Conservation (phyloP, 2,329 filamentous ascomycete genomes). For the Alternaria sp. region DNA sequence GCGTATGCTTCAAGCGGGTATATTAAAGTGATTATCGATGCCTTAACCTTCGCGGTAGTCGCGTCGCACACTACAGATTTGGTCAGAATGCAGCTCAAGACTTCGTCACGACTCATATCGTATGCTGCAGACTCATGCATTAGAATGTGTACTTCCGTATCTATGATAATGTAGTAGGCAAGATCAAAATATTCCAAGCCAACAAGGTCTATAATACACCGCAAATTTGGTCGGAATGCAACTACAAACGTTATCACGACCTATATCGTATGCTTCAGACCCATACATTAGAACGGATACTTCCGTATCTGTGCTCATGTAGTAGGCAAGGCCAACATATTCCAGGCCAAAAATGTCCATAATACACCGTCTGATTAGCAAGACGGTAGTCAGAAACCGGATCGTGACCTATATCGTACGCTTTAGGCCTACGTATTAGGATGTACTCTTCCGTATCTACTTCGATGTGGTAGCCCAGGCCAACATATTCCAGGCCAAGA, state of each 20-base stretch:
- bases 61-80: background rate
- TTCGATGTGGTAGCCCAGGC: background rate
- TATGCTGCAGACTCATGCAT: background rate
- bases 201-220: background rate
- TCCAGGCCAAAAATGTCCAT: background rate
- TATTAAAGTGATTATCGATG: background rate
- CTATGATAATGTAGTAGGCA: background rate
- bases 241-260: background rate
- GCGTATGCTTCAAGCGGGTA: background rate
- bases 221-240: background rate
- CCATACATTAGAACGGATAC: background rate
- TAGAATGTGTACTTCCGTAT: background rate
- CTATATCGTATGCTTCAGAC: background rate
- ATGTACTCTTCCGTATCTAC: background rate
- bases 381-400: background rate
- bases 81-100: background rate
- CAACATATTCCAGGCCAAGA: background rate
- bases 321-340: background rate
- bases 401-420: background rate
- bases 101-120: background rate
- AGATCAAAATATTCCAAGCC: background rate
- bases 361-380: background rate
- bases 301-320: background rate
- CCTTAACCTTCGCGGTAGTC: background rate
- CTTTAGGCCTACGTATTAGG: accelerated